Evolutionary conservation across 768 basidiomycete species (phyloP), one percentile per base, ranked within the genome.

Genomic region (Gymnopilus junonius): DNA sequence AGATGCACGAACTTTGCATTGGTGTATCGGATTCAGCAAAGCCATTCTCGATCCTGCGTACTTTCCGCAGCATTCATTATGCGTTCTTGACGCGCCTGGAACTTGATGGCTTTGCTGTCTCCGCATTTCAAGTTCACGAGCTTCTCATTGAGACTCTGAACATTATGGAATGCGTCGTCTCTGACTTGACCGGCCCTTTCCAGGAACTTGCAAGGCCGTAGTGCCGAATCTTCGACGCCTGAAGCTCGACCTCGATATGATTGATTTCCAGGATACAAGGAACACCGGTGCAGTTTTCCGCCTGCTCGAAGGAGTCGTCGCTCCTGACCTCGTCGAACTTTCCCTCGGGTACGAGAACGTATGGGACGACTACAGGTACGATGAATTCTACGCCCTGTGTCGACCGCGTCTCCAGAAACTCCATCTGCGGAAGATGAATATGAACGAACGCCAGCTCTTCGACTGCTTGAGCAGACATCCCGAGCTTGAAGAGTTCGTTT

Each of bases 341-440:
- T 39, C 61, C 11, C 55, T 62, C 12, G 61, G 61, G 3, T 62
- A 62, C 46, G 61, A 62, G 23, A 42, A 56, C 39, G 46, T 39
- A 23, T 62, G 61, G 61, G 32, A 51, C 25, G 46, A 48, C n/a
- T 34, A 14, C 15, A 45, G 25, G 1, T 62, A 50, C 39, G 25
- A 27, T 35, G 46, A 62, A 40, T 58, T 62, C 21, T 50, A 51
- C 12, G 42, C 20, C 15, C 17, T 45, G 25, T 21, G 25, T 21
- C 35, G 32, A 14, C 60, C 46, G 4, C 48, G 50, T 37, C 29
- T 62, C 7, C 23, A 40, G 35, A 50, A 34, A 23, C 55, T 62
- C 17, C 55, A 55, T 21, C 32, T 62, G 32, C 15, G 34, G 21
- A 57, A 56, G n/a, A 61, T 61, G 60, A 35, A 23, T 17, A 8